Conservation (phyloP, 208 protist species). For the Crithidia thermophila region DNA sequence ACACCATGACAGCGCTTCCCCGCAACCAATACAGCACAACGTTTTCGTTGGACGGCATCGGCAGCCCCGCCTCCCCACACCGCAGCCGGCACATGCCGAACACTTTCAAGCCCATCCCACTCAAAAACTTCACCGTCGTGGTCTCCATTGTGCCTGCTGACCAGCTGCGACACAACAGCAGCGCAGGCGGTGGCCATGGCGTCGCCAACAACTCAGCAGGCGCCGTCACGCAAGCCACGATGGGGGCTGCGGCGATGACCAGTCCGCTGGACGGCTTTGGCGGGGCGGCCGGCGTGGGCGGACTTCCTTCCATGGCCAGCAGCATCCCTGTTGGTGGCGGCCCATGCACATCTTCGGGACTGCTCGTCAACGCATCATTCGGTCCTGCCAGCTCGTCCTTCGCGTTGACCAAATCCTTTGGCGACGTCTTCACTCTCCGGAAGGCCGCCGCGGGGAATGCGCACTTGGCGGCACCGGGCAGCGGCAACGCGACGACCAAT, state of each 20-base stretch:
- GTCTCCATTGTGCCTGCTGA: conserved; percentile 40
- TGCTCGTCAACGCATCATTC: conserved; percentile 9
- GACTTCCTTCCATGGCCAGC: conserved; percentile 5
- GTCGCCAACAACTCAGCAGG: not conserved
- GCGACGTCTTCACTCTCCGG: conserved; percentile 31
- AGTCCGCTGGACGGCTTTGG: conserved; percentile 4
- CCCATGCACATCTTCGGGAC: not conserved
- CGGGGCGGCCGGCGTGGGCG: conserved; percentile 10
- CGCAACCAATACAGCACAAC: conserved; percentile 7
- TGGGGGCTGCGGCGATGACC: not conserved
- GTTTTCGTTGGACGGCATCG: conserved; percentile 19
- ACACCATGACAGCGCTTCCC: conserved; percentile 7
- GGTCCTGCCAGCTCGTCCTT: conserved; percentile 31
- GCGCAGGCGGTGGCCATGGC: too few species aligned
- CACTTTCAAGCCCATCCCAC: conserved; percentile 20
- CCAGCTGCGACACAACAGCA: conserved; percentile 19
- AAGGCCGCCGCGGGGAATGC: not conserved
- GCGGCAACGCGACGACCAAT: too few species aligned
- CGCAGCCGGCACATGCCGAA: not conserved
- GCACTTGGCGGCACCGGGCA: not conserved
- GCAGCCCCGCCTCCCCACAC: not conserved
- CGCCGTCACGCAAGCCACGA: not conserved
- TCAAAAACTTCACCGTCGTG: conserved; percentile 31
- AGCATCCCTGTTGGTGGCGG: conserved; percentile 1
- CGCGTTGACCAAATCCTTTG: conserved; percentile 39